phyloP scores from a whole-genome alignment of 2,329 filamentous ascomycete genomes.

The Fusarium keratoplasticum region DNA sequence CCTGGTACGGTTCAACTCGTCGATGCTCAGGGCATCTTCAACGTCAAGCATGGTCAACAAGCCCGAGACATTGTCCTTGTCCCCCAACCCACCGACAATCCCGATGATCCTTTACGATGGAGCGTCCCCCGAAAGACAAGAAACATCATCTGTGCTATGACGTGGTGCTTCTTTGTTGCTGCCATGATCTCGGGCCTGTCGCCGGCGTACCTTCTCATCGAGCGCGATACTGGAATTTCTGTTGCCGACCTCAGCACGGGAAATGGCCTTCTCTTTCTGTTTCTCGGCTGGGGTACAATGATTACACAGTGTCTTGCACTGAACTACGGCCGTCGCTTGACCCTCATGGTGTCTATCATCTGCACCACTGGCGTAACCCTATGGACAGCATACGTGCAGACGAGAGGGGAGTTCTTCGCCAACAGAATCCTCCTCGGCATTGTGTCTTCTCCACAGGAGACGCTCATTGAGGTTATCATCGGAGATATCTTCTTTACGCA shows the following conservation, averaged over 20 bases:
- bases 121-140: conserved; percentile 29
- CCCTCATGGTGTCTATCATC: conserved; percentile 32
- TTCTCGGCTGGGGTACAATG: conserved; percentile 40
- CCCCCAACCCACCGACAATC: conserved; percentile 39
- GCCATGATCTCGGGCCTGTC: conserved; percentile 41
- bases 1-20: conserved; percentile 39
- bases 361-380: conserved; percentile 29
- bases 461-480: conserved; percentile 39
- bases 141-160: conserved; percentile 39
- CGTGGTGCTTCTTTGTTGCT: conserved; percentile 42
- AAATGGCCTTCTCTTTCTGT: conserved; percentile 37
- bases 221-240: conserved; percentile 41
- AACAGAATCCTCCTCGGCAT: conserved; percentile 40
- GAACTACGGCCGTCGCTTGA: conserved; percentile 30
- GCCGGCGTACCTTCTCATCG: conserved; percentile 40
- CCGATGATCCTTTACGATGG: conserved; percentile 41
- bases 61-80: conserved; percentile 38
- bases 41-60: conserved; percentile 33
- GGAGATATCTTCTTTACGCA: conserved; percentile 39
- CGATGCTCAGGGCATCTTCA: conserved; percentile 28
- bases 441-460: conserved; percentile 38
- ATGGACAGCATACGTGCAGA: conserved; percentile 38
- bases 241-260: conserved; percentile 42
- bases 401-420: conserved; percentile 38
- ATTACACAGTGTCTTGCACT: conserved; percentile 36